These are phyloP conservation scores for Microbotryum silenes-acaulis DNA, from an alignment of 1,284 basidiomycete species.

Conservation along the genomic window DNA sequence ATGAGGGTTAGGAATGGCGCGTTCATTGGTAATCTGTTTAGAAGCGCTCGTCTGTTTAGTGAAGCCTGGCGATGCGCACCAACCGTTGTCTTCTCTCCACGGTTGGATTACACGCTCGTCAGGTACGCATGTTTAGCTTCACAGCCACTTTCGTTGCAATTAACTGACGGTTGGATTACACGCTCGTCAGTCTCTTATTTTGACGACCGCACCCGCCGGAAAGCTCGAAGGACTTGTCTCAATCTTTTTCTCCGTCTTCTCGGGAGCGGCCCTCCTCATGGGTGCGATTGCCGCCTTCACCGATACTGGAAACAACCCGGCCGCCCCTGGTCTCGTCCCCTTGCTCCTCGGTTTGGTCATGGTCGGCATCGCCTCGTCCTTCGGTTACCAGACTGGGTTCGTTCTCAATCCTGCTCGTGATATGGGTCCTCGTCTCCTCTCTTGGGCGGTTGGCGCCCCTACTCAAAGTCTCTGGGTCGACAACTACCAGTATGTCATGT, in stretches of 20 bases:
- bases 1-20: too few relatives aligned
- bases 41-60: too few relatives aligned
- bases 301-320: constrained; percentile 14
- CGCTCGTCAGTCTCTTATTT: too few relatives aligned
- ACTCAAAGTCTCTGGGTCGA: constrained; percentile 3
- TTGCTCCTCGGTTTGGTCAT: constrained; percentile 12
- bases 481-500: constrained; percentile 5
- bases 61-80: too few relatives aligned
- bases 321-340: constrained; percentile 11
- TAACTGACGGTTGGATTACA: too few relatives aligned
- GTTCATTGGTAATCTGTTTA: too few relatives aligned
- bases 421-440: constrained; percentile 54
- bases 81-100: too few relatives aligned
- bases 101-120: too few relatives aligned
- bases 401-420: constrained; percentile 60
- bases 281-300: constrained; percentile 7
- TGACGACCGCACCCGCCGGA: constrained; percentile 7
- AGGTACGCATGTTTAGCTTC: too few relatives aligned
- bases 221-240: not conserved
- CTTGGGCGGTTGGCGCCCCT: constrained; percentile 37
- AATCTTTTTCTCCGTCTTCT: constrained; percentile 12
- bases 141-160: too few relatives aligned
- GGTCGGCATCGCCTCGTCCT: constrained; percentile 9
- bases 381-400: constrained; percentile 39
- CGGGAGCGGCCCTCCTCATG: constrained; percentile 7